A percentile compares a stretch with the other conserved stretches of the same genome.
Evolutionary conservation across 257 asterid species (phyloP).

Genomic region (Nicotiana attenuata): DNA sequence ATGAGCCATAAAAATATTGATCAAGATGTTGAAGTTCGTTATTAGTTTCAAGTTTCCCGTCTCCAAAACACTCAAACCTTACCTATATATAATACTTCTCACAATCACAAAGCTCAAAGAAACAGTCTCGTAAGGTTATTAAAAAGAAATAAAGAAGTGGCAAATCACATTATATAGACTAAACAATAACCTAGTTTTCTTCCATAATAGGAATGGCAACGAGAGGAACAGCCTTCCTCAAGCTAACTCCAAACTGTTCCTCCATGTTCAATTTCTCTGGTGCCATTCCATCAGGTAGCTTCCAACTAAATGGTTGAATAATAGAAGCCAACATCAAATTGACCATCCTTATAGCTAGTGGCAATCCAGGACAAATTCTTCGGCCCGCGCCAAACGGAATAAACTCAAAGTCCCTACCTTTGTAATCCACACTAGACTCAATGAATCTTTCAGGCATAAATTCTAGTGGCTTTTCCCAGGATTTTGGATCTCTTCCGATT

Average conservation of each 20-base stretch:
- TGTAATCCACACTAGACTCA: background rate
- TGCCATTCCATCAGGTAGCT: background rate
- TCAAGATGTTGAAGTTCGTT: too few species aligned
- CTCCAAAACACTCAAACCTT: background rate
- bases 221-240: conserved; percentile 2
- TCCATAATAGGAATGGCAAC: background rate
- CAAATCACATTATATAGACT: too few species aligned
- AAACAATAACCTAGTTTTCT: too few species aligned
- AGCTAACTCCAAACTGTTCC: conserved; percentile 5
- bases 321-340: conserved; percentile 6
- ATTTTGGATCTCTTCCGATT: background rate
- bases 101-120: too few species aligned
- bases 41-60: background rate
- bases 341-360: background rate
- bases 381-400: background rate
- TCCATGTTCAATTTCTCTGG: conserved; percentile 1
- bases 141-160: too few species aligned
- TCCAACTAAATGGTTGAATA: conserved; percentile 8
- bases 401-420: background rate
- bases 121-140: too few species aligned
- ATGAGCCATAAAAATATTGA: too few species aligned
- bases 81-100: too few species aligned
- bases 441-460: background rate
- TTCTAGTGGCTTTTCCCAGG: background rate
- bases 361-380: background rate